Percentiles rank a stretch among this genome's conserved stretches.
phyloP scores from a whole-genome alignment of 225 moss, liverwort and hornwort genomes.

The Pseudisothecium myosuroides region DNA sequence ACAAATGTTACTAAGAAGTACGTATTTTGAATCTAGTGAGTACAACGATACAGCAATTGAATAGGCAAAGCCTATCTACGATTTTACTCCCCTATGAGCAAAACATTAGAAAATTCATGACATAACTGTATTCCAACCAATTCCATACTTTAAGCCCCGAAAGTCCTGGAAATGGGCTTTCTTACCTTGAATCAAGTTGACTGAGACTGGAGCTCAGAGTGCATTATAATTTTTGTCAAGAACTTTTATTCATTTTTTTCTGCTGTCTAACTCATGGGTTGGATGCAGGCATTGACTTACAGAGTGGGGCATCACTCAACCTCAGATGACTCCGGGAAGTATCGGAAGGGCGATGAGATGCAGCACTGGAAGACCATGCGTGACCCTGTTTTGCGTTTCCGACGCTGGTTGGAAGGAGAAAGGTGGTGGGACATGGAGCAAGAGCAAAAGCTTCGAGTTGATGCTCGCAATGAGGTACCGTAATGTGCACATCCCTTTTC shows the following conservation, averaged over 20 bases:
- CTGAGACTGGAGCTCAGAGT: not conserved
- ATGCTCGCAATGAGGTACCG: conserved; percentile 39
- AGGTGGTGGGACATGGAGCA: conserved; percentile 56
- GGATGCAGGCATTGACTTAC: conserved; percentile 72
- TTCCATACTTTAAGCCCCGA: not conserved
- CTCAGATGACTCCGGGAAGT: conserved; percentile 96
- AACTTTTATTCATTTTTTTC: not conserved
- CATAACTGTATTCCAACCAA: not conserved
- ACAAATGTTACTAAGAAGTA: not conserved
- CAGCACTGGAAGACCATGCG: conserved; percentile 80
- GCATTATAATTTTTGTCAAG: not conserved
- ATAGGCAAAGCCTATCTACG: not conserved
- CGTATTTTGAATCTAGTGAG: not conserved
- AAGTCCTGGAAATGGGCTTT: not conserved
- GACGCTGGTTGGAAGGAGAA: conserved; percentile 71
- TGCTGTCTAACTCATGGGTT: not conserved
- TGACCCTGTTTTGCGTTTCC: conserved; percentile 80
- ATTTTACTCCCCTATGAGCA: not conserved
- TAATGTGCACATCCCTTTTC: not conserved
- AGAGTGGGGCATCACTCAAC: conserved; percentile 95
- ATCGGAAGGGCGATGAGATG: conserved; percentile 79
- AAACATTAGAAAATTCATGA: no score
- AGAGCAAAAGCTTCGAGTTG: conserved; percentile 40
- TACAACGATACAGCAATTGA: not conserved
- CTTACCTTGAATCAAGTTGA: not conserved